phyloP scores from a whole-genome alignment of 306 rosid species.

The Dryas drummondii region DNA sequence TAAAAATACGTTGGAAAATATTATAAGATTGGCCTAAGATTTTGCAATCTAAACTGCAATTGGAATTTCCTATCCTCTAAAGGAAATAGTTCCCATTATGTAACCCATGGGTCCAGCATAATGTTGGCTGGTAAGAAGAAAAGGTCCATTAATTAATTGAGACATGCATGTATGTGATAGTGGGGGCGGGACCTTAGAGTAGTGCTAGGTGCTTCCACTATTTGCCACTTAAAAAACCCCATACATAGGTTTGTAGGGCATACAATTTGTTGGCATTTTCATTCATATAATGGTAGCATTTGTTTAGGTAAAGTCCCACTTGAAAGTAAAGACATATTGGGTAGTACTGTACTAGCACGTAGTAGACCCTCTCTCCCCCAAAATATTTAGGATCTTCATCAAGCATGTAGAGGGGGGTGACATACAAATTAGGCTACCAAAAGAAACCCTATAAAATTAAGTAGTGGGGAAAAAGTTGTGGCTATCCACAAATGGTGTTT shows the following conservation, averaged over 20 bases:
- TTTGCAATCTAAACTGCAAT: neutral
- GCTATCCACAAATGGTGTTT: no score
- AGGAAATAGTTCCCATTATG: neutral
- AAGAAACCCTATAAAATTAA: no score
- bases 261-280: neutral
- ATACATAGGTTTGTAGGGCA: neutral
- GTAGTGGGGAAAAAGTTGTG: no score
- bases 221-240: neutral
- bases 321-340: neutral
- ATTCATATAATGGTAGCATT: conserved; percentile 1
- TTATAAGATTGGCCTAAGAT: neutral
- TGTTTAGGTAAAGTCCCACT: neutral
- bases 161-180: neutral
- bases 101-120: neutral
- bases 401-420: no score
- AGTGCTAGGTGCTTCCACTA: neutral
- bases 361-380: no score
- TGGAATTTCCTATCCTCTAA: neutral
- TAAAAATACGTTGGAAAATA: no score
- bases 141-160: conserved; percentile 3
- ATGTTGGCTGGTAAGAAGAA: neutral
- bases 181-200: neutral
- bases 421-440: no score
- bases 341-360: no score
- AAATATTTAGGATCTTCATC: no score